Percentiles rank a stretch among this genome's conserved stretches.
These are phyloP conservation scores for Caloboletus firmus DNA, from an alignment of 1,284 basidiomycete species.

Conservation along the genomic window DNA sequence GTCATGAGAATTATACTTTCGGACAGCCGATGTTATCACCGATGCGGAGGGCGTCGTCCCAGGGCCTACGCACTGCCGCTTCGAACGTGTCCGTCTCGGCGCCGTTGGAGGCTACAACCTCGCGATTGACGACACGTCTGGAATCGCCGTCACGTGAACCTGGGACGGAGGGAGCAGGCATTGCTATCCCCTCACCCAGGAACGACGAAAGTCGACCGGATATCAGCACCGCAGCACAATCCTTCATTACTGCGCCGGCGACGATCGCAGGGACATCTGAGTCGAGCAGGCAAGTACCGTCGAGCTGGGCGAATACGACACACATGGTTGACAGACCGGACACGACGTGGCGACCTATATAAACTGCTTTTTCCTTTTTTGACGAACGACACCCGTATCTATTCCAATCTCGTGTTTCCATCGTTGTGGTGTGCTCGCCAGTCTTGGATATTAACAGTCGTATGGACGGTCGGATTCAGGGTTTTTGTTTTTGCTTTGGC, in stretches of 20 bases:
- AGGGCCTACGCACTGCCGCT: constrained; percentile 13
- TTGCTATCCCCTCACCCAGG: constrained; percentile 17
- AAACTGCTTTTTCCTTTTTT: constrained; percentile 1
- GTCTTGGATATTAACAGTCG: constrained; percentile 17
- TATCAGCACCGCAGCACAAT: constrained; percentile 65
- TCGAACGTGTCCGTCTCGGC: constrained; percentile 27
- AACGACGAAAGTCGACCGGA: constrained; percentile 48
- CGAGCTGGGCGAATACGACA: constrained; percentile 40
- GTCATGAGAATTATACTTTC: constrained; percentile 69
- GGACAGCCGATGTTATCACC: constrained; percentile 50
- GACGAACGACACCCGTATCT: neutral
- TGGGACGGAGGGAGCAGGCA: constrained; percentile 14
- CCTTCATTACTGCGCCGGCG: constrained; percentile 63
- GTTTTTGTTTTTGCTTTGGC: neutral
- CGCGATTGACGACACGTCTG: constrained; percentile 21
- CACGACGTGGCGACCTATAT: constrained; percentile 26
- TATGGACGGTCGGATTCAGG: constrained; percentile 18
- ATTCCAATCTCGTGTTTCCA: neutral
- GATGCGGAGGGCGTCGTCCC: constrained; percentile 22
- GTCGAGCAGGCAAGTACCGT: constrained; percentile 31
- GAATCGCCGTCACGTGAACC: constrained; percentile 14
- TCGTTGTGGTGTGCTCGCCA: neutral
- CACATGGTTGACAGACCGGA: constrained; percentile 42
- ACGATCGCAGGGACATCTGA: constrained; percentile 52
- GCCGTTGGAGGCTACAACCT: constrained; percentile 29